phyloP scores from a whole-genome alignment of 2,329 filamentous ascomycete genomes.

The Xylaria sp. region DNA sequence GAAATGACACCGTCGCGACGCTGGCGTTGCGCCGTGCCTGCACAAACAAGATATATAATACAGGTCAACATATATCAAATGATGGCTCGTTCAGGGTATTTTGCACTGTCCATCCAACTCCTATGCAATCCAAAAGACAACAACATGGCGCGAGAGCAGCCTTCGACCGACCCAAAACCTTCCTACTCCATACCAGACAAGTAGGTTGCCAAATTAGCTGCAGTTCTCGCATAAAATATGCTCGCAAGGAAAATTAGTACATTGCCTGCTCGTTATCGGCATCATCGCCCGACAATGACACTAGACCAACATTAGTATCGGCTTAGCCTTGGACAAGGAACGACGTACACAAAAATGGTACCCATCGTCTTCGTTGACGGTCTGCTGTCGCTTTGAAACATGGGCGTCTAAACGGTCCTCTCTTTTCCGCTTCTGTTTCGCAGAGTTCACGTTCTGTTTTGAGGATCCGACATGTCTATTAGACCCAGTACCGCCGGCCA shows the following conservation, averaged over 20 bases:
- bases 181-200: neutral
- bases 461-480: neutral
- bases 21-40: too few species aligned
- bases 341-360: constrained; percentile 20
- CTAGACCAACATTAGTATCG: constrained; percentile 18
- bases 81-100: neutral
- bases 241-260: constrained; percentile 22
- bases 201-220: neutral
- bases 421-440: constrained; percentile 31
- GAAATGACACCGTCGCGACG: too few species aligned
- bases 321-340: neutral
- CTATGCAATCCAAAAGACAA: neutral
- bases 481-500: neutral
- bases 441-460: constrained; percentile 3
- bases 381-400: constrained; percentile 21
- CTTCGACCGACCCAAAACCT: neutral
- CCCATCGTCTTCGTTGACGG: neutral
- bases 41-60: neutral
- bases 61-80: neutral
- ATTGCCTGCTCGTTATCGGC: constrained; percentile 18
- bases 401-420: constrained; percentile 12
- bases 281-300: constrained; percentile 29
- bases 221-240: constrained; percentile 29
- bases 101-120: constrained; percentile 1
- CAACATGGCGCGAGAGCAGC: neutral